Conservation (phyloP, 345 rosid genomes). For the Draba incana region DNA sequence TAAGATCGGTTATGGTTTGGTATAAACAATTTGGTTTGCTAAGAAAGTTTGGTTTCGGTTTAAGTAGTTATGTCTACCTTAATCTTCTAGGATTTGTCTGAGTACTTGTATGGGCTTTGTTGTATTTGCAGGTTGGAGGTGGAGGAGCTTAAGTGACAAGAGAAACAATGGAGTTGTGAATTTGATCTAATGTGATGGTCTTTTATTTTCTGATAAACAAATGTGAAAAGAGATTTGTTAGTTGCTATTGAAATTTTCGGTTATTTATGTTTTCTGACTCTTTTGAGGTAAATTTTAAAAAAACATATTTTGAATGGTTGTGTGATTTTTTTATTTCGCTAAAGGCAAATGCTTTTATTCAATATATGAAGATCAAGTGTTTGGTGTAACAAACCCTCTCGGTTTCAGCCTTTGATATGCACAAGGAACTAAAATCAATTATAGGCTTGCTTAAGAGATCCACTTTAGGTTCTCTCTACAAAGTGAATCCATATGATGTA, state of each 20-base stretch:
- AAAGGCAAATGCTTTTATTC: neutral
- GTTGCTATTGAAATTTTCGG: constrained; percentile 14
- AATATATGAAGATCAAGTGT: no score
- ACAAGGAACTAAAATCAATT: no score
- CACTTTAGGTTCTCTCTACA: no score
- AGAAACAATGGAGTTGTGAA: constrained; percentile 23
- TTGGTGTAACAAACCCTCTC: no score
- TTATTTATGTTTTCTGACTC: neutral
- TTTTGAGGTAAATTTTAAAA: neutral
- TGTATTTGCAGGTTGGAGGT: constrained; percentile 23
- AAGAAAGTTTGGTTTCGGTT: neutral
- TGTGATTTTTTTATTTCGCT: neutral
- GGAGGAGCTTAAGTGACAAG: neutral
- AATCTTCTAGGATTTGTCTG: constrained; percentile 8
- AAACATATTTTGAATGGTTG: neutral
- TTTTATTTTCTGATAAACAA: constrained; percentile 23
- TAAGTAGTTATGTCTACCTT: neutral
- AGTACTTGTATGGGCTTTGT: neutral
- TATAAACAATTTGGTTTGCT: neutral
- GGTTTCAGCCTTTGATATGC: no score
- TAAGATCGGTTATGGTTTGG: no score
- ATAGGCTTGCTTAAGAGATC: no score
- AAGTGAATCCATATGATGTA: constrained; percentile 17
- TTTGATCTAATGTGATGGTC: neutral
- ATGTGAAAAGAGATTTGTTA: constrained; percentile 7